Evolutionary conservation across 2,329 filamentous ascomycete species (phyloP).

Genomic region (Diaporthe australafricana): DNA sequence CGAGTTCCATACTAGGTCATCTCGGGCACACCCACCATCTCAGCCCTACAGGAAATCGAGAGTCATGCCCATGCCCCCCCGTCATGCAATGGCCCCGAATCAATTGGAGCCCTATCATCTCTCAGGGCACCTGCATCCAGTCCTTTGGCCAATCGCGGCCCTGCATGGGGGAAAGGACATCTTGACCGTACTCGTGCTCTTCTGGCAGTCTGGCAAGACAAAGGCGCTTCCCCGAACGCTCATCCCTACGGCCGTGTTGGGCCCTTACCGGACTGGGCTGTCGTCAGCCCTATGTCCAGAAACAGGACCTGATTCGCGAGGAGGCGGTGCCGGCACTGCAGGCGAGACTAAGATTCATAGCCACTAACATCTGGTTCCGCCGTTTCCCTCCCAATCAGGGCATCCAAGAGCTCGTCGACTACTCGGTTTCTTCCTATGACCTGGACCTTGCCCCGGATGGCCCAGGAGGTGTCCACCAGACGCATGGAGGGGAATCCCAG

Average conservation of each 20-base stretch:
- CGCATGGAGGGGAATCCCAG: background rate
- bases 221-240: background rate
- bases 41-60: conserved; percentile 30
- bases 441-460: background rate
- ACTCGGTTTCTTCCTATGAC: conserved; percentile 10
- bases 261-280: conserved; percentile 1
- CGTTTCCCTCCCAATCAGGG: conserved; percentile 29
- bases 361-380: conserved; percentile 16
- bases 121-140: background rate
- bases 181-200: background rate
- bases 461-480: background rate
- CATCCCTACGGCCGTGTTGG: conserved; percentile 1
- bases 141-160: conserved; percentile 9
- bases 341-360: background rate
- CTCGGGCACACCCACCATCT: conserved; percentile 31
- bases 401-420: background rate
- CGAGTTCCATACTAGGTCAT: background rate
- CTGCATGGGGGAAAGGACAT: background rate
- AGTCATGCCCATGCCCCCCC: conserved; percentile 10
- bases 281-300: conserved; percentile 27
- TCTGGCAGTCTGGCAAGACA: background rate
- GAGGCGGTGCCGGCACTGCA: conserved; percentile 22
- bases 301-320: conserved; percentile 23
- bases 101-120: background rate
- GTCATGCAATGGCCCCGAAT: conserved; percentile 14